Base-by-base conservation (phyloP, 225 moss, liverwort and hornwort genomes). In the Antitrichia curtipendula region DNA sequence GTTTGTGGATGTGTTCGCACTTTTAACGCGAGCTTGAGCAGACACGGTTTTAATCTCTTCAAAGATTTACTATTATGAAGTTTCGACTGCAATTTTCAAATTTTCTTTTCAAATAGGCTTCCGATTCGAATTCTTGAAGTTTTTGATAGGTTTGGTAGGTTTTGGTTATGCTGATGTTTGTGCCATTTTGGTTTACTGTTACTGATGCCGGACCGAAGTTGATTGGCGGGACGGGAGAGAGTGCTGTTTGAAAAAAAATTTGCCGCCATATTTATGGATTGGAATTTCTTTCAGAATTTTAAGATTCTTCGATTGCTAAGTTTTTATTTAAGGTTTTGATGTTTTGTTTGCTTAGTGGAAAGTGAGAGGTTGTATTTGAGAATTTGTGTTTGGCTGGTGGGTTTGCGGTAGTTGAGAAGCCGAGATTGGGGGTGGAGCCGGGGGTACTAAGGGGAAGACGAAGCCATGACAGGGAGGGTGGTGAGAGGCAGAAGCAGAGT, bases 401-500 rank as follows among this genome's bases (percentile, higher is more conserved):
- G 62, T 29, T 81, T 52, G 66, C 57, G 43, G 58, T 61, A 31
- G 88, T 40, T 82, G 78, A 80, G 87, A 72, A 87, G 84, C 56
- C 40, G 79, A 82, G 82, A 69, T 52, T 58, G 53, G 83, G 63
- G 71, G 73, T 52, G 89, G 64, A 86, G 75, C 58, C 43, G 82
- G 74, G 45, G 78, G 47, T 53, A 47, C 43, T 82, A 41, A 59
- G 82, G 31, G 38, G 62, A 75, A 81, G 90, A 81, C 81, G 60
- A 57, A 80, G 80, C 71, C 63, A 93, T 92, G 92, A 87, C 92
- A 23, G 57, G 86, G 89, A 88, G 90, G 76, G 78, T 82, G 69
- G 82, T 85, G 90, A 88, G 91, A 77, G 85, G 86, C 86, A 77
- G 93, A 56, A 84, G 86, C 77, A 86, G 91, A 81, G 91, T 91